Base-by-base conservation (phyloP, 495 filamentous ascomycete species). In the Hyaloscypha variabilis region DNA sequence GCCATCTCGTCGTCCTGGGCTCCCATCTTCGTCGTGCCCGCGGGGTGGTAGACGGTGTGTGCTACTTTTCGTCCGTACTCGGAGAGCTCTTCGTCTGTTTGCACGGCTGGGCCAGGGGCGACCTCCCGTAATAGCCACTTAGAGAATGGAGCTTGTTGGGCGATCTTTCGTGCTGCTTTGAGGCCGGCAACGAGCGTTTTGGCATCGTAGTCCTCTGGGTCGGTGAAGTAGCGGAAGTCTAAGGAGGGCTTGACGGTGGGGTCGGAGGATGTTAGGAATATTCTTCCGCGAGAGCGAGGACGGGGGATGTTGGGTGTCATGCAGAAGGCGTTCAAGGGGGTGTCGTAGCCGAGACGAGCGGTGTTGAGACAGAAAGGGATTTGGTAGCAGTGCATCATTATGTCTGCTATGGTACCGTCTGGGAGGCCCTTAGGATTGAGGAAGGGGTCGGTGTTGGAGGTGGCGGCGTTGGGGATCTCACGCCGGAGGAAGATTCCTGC, bases 321-420 rank as follows among this genome's bases (percentile, higher is more conserved):
- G 83, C 91, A 94, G 77, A 95, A 95, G 60, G 91, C 91, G 71
- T 93, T 85, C 31, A 88, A 78, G 30, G 90, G 89, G 21, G 78
- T 80, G n/a, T 74, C 73, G 69, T 94, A 93, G 52, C 91, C 91
- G 8, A 94, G 79, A n/a, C 91, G 83, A 6, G 77, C 74, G 57
- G 85, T 90, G 79, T 90, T 90, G 63, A 90, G 81, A 49, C 86
- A 88, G 76, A 93, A 93, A 34, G 90, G 91, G 62, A 93, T 93
- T 75, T 95, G 91, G 76, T 94, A 94, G 81, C 91, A 94, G 77
- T 95, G 91, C 90, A 93, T 92, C 91, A 94, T 94, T 62, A 95
- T 76, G 71, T 95, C 91, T 62, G 88, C 88, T 42, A 87, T 85
- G 51, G 87, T 83, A 67, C 87, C 88, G 67, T 92, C 90, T 11